Evolutionary conservation across 2,329 filamentous ascomycete species (phyloP), one percentile per base, ranked within the genome.

Genomic region (Phoma sp.): DNA sequence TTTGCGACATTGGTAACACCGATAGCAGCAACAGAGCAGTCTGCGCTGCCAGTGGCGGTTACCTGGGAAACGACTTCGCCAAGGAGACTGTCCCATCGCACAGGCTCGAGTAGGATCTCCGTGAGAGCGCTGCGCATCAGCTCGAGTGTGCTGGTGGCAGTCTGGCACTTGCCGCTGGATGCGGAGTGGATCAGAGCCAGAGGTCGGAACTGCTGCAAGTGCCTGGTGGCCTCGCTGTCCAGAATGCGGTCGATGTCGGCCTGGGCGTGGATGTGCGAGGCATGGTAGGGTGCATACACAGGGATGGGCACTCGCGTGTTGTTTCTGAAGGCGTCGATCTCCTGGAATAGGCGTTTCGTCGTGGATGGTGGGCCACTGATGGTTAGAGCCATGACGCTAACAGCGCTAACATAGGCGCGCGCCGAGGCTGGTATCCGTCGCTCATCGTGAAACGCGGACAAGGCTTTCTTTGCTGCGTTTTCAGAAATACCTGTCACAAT

Each of bases 201-300:
- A 17, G 80, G 80, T 49, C 74, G 72, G 67, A 73, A 77, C 48
- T 74, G 73, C 62, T 76, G 69, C 27, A 82, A 70, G 51, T 78
- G 67, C 43, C 76, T 72, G 29, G 71, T 63, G n/a, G 76, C 70
- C 22, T 73, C 63, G 33, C 70, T 72, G 29, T 71, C 73, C 25
- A 86, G 68, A 32, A 86, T 83, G 51, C 78, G 78, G 37, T 82
- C 77, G 43, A 84, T 73, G 51, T 85, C 82, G 35, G 74, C 75
- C 39, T 80, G 66, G 55, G 73, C 75, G 66, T 83, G 84, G 7
- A 87, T 73, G 63, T 86, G 84, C 22, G 77, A 72, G 6, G 84
- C 84, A 71, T 87, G 84, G 65, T 85, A 86, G 27, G 84, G 83
- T 6, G 82, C 84, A 61, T 81, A 84, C 17, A 86, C 80, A 6